Conservation (phyloP, 139 green algal species). For the Chlamydomonas sp. region DNA sequence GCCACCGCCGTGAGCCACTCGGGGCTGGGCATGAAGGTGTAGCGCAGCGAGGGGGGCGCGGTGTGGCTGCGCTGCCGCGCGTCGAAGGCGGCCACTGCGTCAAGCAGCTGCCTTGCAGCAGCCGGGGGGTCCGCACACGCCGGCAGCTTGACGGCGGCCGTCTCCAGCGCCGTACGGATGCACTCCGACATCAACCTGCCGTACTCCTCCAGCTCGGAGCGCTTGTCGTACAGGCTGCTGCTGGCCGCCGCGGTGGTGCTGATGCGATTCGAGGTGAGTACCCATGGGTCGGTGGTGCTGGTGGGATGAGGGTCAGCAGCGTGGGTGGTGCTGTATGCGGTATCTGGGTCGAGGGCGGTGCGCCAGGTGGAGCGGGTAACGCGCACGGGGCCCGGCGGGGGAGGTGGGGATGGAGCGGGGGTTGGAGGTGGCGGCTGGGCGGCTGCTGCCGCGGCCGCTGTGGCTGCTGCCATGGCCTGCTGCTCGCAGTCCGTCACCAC, state of each 20-base stretch:
- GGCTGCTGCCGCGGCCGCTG: background rate
- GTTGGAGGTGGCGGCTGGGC: background rate
- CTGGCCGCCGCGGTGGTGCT: background rate
- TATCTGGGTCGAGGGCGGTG: too few relatives aligned
- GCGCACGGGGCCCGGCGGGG: background rate
- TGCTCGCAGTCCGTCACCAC: slow-evolving; percentile 4
- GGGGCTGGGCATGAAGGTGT: background rate
- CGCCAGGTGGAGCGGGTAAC: background rate
- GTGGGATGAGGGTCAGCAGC: background rate
- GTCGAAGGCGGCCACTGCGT: background rate
- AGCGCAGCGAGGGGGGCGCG: background rate
- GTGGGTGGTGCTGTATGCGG: background rate
- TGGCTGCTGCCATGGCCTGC: background rate
- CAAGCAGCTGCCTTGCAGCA: slow-evolving; percentile 8
- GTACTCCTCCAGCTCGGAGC: slow-evolving; percentile 8
- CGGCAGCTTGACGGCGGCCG: background rate
- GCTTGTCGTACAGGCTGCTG: background rate
- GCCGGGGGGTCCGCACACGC: background rate
- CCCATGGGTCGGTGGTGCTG: background rate
- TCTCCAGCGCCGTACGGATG: slow-evolving; percentile 13
- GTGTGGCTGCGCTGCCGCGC: slow-evolving; percentile 1
- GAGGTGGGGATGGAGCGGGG: background rate
- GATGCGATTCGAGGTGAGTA: background rate
- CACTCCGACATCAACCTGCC: slow-evolving; percentile 9
- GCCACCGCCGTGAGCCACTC: slow-evolving; percentile 23